A percentile compares a stretch with the other conserved stretches of the same genome.
Conservation (phyloP, 768 basidiomycete species). For the Symmetrospora coprosmae region DNA sequence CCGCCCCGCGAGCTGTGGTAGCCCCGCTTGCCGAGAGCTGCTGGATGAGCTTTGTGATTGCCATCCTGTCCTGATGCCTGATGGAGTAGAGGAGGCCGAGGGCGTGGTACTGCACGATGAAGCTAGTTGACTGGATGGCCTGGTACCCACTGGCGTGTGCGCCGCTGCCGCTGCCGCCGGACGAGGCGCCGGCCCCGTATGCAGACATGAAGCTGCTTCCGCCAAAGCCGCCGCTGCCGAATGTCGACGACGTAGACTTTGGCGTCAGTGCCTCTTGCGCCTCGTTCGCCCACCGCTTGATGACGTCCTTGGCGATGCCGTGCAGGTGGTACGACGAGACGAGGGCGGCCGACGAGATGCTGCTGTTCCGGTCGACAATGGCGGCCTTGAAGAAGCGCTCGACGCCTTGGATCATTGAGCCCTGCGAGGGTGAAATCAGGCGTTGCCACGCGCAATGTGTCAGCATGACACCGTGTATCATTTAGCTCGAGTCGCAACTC, state of each 20-base stretch:
- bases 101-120: conserved; percentile 93
- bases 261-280: conserved; percentile 89
- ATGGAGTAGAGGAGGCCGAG: conserved; percentile 85
- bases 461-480: conserved; percentile 14
- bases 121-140: conserved; percentile 71
- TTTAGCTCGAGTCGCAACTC: conserved; percentile 38
- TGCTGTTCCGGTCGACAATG: conserved; percentile 88
- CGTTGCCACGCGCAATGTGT: no score
- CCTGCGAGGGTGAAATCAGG: conserved; percentile 44
- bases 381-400: conserved; percentile 99
- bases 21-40: conserved; percentile 52
- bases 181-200: conserved; percentile 32
- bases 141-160: conserved; percentile 49
- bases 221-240: conserved; percentile 44
- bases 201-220: conserved; percentile 47
- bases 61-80: conserved; percentile 96
- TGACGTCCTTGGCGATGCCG: conserved; percentile 83
- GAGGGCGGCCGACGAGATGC: conserved; percentile 88
- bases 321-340: conserved; percentile 95
- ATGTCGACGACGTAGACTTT: conserved; percentile 54
- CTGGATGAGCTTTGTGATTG: conserved; percentile 97
- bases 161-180: conserved; percentile 43
- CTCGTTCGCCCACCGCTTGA: conserved; percentile 99
- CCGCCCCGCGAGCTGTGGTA: conserved; percentile 71
- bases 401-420: conserved; percentile 97